phyloP scores from a whole-genome alignment of 352 stramenopile species.

The Aphanomyces euteiches region DNA sequence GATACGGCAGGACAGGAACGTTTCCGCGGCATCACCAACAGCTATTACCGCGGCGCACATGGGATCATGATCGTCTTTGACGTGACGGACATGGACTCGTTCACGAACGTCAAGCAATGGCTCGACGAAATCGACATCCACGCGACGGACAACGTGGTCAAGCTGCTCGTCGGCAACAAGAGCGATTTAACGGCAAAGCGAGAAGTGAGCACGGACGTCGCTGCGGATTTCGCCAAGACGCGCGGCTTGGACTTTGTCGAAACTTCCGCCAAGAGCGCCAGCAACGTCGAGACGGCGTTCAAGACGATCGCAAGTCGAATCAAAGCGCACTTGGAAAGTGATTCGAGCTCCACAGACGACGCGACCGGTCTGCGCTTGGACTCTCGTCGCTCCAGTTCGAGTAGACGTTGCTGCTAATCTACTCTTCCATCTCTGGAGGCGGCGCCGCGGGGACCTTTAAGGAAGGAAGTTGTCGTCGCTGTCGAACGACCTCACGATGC shows the following conservation, averaged over 20 bases:
- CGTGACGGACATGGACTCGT: constrained; percentile 98
- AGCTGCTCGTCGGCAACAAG: constrained; percentile 99
- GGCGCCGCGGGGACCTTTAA: too few species aligned
- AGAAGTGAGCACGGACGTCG: constrained; percentile 94
- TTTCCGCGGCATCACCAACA: constrained; percentile 99
- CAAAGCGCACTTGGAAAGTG: constrained; percentile 90
- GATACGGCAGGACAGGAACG: constrained; percentile 99
- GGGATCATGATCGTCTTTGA: constrained; percentile 99
- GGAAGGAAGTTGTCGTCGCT: too few species aligned
- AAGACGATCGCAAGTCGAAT: constrained; percentile 98
- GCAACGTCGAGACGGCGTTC: constrained; percentile 99
- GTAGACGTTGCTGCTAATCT: too few species aligned
- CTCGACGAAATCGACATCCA: constrained; percentile 98
- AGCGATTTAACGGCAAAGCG: constrained; percentile 96
- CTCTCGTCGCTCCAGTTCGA: too few species aligned
- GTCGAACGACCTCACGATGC: too few species aligned
- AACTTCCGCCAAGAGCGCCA: constrained; percentile 97
- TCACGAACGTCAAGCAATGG: constrained; percentile 99
- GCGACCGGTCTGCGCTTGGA: constrained; percentile 16
- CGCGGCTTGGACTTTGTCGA: constrained; percentile 98
- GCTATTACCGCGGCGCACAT: constrained; percentile 98
- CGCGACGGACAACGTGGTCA: constrained; percentile 97
- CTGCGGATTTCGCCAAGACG: constrained; percentile 95
- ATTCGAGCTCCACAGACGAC: constrained; percentile 60
- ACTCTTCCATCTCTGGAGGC: too few species aligned